Base-by-base conservation (phyloP, 2,329 filamentous ascomycete species). In the Apiospora arundinis region DNA sequence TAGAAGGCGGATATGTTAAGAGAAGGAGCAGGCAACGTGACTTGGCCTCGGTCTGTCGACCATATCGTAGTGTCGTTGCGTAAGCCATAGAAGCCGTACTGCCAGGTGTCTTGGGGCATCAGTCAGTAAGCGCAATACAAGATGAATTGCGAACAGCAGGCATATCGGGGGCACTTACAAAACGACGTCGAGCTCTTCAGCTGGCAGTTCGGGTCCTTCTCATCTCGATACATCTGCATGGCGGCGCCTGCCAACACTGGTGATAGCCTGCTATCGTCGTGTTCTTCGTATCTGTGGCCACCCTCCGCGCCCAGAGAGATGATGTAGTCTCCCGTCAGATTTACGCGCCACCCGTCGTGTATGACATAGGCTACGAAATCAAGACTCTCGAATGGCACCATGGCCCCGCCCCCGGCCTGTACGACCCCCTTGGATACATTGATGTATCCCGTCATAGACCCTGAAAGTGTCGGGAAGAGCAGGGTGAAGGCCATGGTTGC, bases 1-100 rank as follows among this genome's bases (percentile, higher is more conserved):
- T 63, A 63, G 52, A 63, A 63, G 28, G 52, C 28, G 7, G 52
- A 63, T 2, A 63, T 63, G 52, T 63, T 63, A 28, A 63, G 52
- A 63, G 28, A 37, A 18, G 28, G 52, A 4, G 52, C 52, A 63
- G 52, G 16, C 52, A 63, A 37, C 8, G 18, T 63, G 18, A 63
- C 7, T n/a, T 37, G 11, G 18, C 28, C 52, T 5, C 37, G 18
- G 2, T 63, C 52, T 37, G 28, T 37, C 52, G 52, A 16, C 52
- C 52, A 63, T 18, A 63, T 28, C 9, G 52, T n/a, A 32, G 52
- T 63, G 8, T 37, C 28, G 52, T 63, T 63, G 28, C 32, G 52
- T 28, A 63, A 40, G 25, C 52, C 52, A 12, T 37, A 63, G 28
- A 63, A 63, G 52, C 28, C 52, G 28, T 63, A 63, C 3, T 63